A percentile compares a stretch with the other conserved stretches of the same genome.
These are phyloP conservation scores for Neofusicoccum ribis DNA, from an alignment of 2,329 filamentous ascomycete genomes.

Conservation along the genomic window DNA sequence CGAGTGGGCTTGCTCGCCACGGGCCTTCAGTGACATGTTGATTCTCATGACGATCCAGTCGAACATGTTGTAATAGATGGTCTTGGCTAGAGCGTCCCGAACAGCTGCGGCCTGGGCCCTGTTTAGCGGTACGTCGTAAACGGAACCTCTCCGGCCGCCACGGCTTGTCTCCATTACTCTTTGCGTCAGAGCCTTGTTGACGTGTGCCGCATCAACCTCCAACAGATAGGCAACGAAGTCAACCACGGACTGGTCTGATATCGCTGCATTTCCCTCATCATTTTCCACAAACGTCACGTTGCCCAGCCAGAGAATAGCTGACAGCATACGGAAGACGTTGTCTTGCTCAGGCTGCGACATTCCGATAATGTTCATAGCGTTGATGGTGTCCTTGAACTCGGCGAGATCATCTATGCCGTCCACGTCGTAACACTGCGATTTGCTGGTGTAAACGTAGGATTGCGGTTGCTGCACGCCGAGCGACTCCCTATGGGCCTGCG, in stretches of 20 bases:
- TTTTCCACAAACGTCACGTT: conserved; percentile 92
- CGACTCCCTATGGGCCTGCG: conserved; percentile 58
- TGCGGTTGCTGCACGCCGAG: conserved; percentile 91
- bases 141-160: conserved; percentile 64
- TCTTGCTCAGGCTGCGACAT: conserved; percentile 87
- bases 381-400: conserved; percentile 85
- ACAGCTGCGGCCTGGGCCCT: conserved; percentile 82
- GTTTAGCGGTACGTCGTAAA: conserved; percentile 79
- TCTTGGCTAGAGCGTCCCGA: conserved; percentile 87
- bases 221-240: conserved; percentile 93
- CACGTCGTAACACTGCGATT: conserved; percentile 92
- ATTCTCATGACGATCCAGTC: conserved; percentile 97
- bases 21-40: conserved; percentile 82
- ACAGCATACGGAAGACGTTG: conserved; percentile 92
- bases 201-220: conserved; percentile 76
- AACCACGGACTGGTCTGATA: conserved; percentile 85
- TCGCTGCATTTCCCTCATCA: conserved; percentile 82
- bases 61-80: conserved; percentile 96
- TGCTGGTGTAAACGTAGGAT: conserved; percentile 90
- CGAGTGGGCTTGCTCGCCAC: conserved; percentile 73
- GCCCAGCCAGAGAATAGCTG: conserved; percentile 88
- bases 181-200: conserved; percentile 85
- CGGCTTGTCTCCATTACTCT: conserved; percentile 75
- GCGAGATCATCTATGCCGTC: conserved; percentile 88
- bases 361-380: conserved; percentile 95